Base-by-base conservation (phyloP, 768 basidiomycete genomes). In the Tylopilus subfusipes region DNA sequence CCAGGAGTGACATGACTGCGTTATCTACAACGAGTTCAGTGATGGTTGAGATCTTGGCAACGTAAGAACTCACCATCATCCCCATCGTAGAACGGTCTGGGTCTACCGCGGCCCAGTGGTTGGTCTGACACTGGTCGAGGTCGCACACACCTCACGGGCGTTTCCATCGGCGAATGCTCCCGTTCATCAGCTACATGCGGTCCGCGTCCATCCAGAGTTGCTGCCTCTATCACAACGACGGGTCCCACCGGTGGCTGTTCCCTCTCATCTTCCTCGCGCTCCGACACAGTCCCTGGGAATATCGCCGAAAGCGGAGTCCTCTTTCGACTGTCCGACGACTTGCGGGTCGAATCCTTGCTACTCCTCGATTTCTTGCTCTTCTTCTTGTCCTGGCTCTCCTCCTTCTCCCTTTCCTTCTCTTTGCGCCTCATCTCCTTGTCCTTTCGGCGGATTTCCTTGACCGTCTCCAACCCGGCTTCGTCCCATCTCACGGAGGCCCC, bases 1-100 rank as follows among this genome's bases (percentile, higher is more conserved):
- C 86, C n/a, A 91, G 72, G 29, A 89, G 78, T 0, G 84, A 87
- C 2, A 90, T 63, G 14, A 82, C 81, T 56, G 79, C 88, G 80
- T 57, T 55, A 5, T 72, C 62, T 72, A 42, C 2, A 18, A 31
- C n/a, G 9, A 47, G 0, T 7, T 57, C 1, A 63, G 45, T n/a
- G 13, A 42, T 3, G 8, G 12, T 31, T 29, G 4, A 7, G 13
- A 30, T 11, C 11, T 6, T 19, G 4, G 9, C 0, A 24, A 40
- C 3, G n/a, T 5, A 13, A 19, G 5, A 30, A 16, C 69, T 54
- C 22, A 72, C 68, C 68, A n/a, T 82, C 82, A 42, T 78, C 75
- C 48, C 82, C 80, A 38, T 73, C 72, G 49, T 78, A 73, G 43
- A 85, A 72, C 1, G 76, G 76, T 42, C 72, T 72, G 0, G 85